Conservation (phyloP, 2,329 filamentous ascomycete species). For the Colletotrichum cereale region DNA sequence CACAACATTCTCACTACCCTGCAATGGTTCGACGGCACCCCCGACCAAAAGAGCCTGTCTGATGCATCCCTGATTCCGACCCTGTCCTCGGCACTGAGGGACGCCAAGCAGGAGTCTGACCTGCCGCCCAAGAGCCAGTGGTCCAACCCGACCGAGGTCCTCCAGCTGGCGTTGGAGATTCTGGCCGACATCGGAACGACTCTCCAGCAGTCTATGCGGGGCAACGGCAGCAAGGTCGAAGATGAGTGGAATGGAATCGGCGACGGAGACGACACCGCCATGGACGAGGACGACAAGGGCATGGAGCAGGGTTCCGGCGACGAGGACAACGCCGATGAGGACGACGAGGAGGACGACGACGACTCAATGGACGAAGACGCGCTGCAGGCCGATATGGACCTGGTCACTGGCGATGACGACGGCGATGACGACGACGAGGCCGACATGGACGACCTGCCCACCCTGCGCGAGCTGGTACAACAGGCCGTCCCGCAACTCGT, state of each 20-base stretch:
- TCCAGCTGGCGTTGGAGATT: constrained; percentile 70
- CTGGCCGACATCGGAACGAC: constrained; percentile 74
- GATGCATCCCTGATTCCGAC: constrained; percentile 64
- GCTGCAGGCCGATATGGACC: constrained; percentile 74
- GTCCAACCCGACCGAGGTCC: constrained; percentile 58
- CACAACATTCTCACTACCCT: constrained; percentile 72
- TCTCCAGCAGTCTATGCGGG: constrained; percentile 63
- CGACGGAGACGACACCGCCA: constrained; percentile 53
- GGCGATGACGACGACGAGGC: constrained; percentile 57
- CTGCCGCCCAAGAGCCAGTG: constrained; percentile 49
- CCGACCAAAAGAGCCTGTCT: constrained; percentile 60
- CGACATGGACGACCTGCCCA: constrained; percentile 65
- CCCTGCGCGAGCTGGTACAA: constrained; percentile 62
- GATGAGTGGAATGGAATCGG: constrained; percentile 56
- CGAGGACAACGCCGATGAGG: constrained; percentile 52
- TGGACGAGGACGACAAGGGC: constrained; percentile 52
- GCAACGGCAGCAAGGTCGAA: constrained; percentile 47
- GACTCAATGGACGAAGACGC: constrained; percentile 67
- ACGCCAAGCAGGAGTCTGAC: constrained; percentile 46
- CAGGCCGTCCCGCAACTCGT: constrained; percentile 63
- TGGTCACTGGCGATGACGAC: constrained; percentile 66
- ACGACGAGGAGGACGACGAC: constrained; percentile 56
- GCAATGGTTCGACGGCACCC: constrained; percentile 65
- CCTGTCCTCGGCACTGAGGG: constrained; percentile 56
- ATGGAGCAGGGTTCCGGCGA: constrained; percentile 51